Conservation (phyloP, 768 basidiomycete species). For the Paxillus involutus region DNA sequence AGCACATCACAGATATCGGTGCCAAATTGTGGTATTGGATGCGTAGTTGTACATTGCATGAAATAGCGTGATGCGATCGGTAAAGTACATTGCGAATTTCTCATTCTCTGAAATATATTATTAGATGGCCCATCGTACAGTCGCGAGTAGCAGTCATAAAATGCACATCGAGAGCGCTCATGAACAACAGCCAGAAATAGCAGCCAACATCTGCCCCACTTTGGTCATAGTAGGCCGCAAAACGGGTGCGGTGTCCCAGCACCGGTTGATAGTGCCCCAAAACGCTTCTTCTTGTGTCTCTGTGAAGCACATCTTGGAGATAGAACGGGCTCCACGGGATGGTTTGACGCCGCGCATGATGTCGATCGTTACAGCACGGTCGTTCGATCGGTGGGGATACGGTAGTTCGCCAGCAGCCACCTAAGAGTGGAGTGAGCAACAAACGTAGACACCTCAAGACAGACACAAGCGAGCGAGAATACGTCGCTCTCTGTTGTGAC, state of each 20-base stretch:
- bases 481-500: slow-evolving; percentile 56
- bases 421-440: slow-evolving; percentile 27
- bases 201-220: slow-evolving; percentile 20
- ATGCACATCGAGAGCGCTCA: neutral
- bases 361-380: slow-evolving; percentile 55
- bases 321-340: slow-evolving; percentile 30
- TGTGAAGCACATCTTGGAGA: slow-evolving; percentile 15
- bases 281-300: slow-evolving; percentile 33
- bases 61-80: neutral
- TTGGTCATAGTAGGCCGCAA: slow-evolving; percentile 46
- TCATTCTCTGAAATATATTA: neutral
- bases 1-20: neutral
- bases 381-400: slow-evolving; percentile 52
- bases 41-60: neutral
- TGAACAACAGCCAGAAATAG: slow-evolving; percentile 4
- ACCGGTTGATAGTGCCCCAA: slow-evolving; percentile 44
- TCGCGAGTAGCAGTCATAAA: neutral
- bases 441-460: slow-evolving; percentile 66
- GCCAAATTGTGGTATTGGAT: neutral
- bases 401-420: slow-evolving; percentile 52
- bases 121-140: neutral
- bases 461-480: slow-evolving; percentile 60
- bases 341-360: slow-evolving; percentile 53
- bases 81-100: neutral
- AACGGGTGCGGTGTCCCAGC: slow-evolving; percentile 41